These are phyloP conservation scores for Saccharomycopsis selenospora DNA, from an alignment of 805 yeast genomes.

Conservation along the genomic window DNA sequence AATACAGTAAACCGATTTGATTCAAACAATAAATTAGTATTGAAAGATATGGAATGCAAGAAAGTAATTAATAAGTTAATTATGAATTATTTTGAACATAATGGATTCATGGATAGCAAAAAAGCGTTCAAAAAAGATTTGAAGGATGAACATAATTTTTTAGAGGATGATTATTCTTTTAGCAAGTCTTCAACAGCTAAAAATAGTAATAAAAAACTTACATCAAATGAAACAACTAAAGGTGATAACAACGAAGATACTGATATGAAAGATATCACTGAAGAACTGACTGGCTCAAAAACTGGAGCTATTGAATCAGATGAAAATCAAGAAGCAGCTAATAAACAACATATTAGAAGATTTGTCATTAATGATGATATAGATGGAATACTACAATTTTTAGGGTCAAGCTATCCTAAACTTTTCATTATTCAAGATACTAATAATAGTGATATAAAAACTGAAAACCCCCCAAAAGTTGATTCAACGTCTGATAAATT, in stretches of 20 bases:
- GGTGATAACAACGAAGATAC: not conserved
- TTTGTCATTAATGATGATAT: conserved; percentile 4
- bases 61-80: conserved; percentile 27
- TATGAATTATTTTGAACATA: conserved; percentile 46
- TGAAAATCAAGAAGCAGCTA: not conserved
- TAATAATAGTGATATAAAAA: conserved; percentile 6
- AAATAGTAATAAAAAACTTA: not conserved
- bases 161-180: not conserved
- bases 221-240: not conserved
- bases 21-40: conserved; percentile 1
- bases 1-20: conserved; percentile 2
- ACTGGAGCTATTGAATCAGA: not conserved
- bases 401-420: not conserved
- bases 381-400: not conserved
- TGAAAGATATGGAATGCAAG: conserved; percentile 15
- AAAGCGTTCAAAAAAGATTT: conserved; percentile 45
- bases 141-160: conserved; percentile 25
- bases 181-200: not conserved
- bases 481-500: conserved; percentile 6
- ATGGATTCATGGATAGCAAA: conserved; percentile 50
- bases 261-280: not conserved
- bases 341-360: conserved; percentile 4
- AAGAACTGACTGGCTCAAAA: not conserved
- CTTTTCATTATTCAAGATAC: conserved; percentile 2
- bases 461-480: not conserved